phyloP scores from a whole-genome alignment of 2,329 filamentous ascomycete genomes.

The Uncinocarpus reesii region DNA sequence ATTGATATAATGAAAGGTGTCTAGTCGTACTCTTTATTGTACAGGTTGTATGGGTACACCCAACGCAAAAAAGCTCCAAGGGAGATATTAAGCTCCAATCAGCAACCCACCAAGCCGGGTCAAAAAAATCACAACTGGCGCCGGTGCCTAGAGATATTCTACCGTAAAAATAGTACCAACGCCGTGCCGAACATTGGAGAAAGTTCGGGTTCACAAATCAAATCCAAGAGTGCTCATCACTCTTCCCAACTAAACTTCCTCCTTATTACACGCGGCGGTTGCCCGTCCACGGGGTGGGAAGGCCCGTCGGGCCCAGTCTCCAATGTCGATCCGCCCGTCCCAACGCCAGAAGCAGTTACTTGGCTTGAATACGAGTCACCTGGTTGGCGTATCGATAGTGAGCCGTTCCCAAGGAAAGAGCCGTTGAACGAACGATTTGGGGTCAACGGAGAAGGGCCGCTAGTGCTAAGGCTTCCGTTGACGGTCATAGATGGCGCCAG shows the following conservation, averaged over 20 bases:
- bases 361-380: background rate
- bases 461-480: conserved; percentile 4
- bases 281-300: too few species aligned
- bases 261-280: background rate
- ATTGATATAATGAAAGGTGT: too few species aligned
- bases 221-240: too few species aligned
- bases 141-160: too few species aligned
- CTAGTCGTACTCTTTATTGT: background rate
- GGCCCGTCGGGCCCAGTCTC: background rate
- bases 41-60: background rate
- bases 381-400: background rate
- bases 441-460: conserved; percentile 12
- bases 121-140: too few species aligned
- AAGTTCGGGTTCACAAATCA: too few species aligned
- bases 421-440: conserved; percentile 7
- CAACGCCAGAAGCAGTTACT: background rate
- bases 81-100: background rate
- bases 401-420: background rate
- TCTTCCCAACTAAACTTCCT: conserved; percentile 17
- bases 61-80: background rate
- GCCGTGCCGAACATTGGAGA: too few species aligned
- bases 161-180: too few species aligned
- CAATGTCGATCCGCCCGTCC: background rate
- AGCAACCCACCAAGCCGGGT: background rate
- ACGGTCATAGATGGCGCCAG: conserved; percentile 5